phyloP scores from a whole-genome alignment of 306 rosid species.

The Castanopsis chinensis region DNA sequence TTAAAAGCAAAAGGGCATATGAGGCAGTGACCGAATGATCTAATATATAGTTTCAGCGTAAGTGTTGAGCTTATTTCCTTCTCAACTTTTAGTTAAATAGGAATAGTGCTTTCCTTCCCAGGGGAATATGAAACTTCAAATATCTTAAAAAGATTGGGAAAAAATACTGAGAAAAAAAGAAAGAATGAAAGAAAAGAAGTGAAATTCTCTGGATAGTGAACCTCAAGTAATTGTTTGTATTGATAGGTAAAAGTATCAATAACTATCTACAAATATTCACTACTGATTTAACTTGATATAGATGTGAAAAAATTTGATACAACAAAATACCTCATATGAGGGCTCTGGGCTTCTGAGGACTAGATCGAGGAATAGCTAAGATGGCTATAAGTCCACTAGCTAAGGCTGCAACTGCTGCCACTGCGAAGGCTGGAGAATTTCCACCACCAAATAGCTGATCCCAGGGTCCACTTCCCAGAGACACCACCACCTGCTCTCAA shows the following conservation, averaged over 20 bases:
- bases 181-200: slow-evolving; percentile 1
- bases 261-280: slow-evolving; percentile 42
- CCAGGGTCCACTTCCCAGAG: slow-evolving; percentile 98
- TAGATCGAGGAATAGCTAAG: slow-evolving; percentile 74
- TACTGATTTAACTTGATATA: slow-evolving; percentile 28
- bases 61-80: too few relatives aligned
- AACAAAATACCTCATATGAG: slow-evolving; percentile 62
- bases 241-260: slow-evolving; percentile 14
- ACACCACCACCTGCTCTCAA: slow-evolving; percentile 76
- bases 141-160: slow-evolving; percentile 9
- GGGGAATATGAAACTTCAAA: not conserved
- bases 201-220: slow-evolving; percentile 24
- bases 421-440: slow-evolving; percentile 89
- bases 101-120: too few relatives aligned
- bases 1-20: too few relatives aligned
- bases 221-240: slow-evolving; percentile 13
- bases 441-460: slow-evolving; percentile 99
- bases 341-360: slow-evolving; percentile 62
- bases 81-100: too few relatives aligned
- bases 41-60: too few relatives aligned
- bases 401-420: slow-evolving; percentile 85
- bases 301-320: slow-evolving; percentile 32
- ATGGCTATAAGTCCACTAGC: slow-evolving; percentile 79
- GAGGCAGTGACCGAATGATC: too few relatives aligned
- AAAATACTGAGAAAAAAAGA: not conserved